Conservation (phyloP, 305 asterid genomes). For the Striga hermonthica region DNA sequence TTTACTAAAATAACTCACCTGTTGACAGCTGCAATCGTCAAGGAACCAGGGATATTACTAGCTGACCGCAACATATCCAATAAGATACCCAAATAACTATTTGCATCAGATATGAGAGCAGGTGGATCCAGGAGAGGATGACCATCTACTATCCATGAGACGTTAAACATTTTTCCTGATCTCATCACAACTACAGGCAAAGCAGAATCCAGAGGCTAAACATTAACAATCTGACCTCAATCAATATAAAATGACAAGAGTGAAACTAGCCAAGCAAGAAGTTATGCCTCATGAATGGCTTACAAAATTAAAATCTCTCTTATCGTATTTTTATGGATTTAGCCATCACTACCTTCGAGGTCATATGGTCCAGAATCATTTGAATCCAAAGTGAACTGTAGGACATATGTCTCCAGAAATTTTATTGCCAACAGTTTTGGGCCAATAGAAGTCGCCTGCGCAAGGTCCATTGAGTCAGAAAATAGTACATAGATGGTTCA, state of each 20-base stretch:
- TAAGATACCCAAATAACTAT: slow-evolving; percentile 57
- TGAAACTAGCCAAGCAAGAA: slow-evolving; percentile 26
- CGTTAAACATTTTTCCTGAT: slow-evolving; percentile 56
- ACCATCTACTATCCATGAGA: slow-evolving; percentile 74
- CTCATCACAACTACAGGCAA: slow-evolving; percentile 48
- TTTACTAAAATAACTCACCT: slow-evolving; percentile 56
- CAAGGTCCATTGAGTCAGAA: slow-evolving; percentile 27
- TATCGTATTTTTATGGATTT: slow-evolving; percentile 19
- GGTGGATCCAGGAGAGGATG: slow-evolving; percentile 77
- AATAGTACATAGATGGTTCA: slow-evolving; percentile 21
- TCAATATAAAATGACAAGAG: slow-evolving; percentile 4
- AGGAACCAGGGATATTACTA: slow-evolving; percentile 67
- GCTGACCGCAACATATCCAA: slow-evolving; percentile 73
- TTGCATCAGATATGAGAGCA: slow-evolving; percentile 66
- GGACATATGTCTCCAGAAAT: slow-evolving; percentile 67
- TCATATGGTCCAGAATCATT: slow-evolving; percentile 50
- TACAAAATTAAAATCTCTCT: slow-evolving; percentile 10
- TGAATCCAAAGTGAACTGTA: slow-evolving; percentile 66
- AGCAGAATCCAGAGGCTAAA: slow-evolving; percentile 26
- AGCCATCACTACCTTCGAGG: slow-evolving; percentile 58
- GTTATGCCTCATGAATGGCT: slow-evolving; percentile 24
- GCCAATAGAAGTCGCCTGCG: slow-evolving; percentile 74
- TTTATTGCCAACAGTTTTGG: slow-evolving; percentile 71
- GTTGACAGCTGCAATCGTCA: slow-evolving; percentile 74
- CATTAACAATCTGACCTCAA: slow-evolving; percentile 20